Evolutionary conservation across 768 basidiomycete genomes (phyloP), one percentile per base, ranked within the genome.

Genomic region (Tephrocybe sp.): DNA sequence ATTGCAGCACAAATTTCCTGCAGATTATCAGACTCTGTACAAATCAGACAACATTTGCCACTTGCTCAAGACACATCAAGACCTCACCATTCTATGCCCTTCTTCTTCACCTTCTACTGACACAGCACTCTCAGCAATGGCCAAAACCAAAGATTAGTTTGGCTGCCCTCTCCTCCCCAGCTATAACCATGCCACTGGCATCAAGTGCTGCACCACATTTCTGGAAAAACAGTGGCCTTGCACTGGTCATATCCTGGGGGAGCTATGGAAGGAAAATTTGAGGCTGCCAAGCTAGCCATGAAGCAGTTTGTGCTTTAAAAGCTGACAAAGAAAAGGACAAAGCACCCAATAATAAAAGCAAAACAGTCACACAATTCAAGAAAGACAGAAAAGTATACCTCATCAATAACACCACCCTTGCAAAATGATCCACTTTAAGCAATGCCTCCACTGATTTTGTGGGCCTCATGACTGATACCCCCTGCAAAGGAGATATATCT

Each of bases 251-350:
- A 32, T 0, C 14, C 39, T 10, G 60, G 61, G 12, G 65, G 67
- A 4, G 28, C 28, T 11, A 30, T 30, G 66, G 65, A 0, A 65
- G 65, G 64, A 61, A 62, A 0, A 64, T 51, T 61, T 1, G 45
- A 61, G 2, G 55, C 48, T 0, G 63, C 62, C 15, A 51, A 57
- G 0, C 51, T 28, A 6, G 58, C 53, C 4, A 36, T 5, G 11
- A 1, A 9, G 10, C 18, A 4, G 14, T 28, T 5, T 11, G 25
- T 6, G 41, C 25, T 39, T 47, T 30, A 34, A 37, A 38, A 40
- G 48, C 51, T 18, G 10, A 45, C 8, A 25, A 34, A n/a, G 39
- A 11, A 30, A 30, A 11, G 11, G 28, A 11, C 5, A 30, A 11
- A 11, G 28, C 6, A 11, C 6, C 5, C 11, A 11, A 11, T n/a